Conservation (phyloP, 495 filamentous ascomycete genomes). For the Hypoxylon subgilvum region DNA sequence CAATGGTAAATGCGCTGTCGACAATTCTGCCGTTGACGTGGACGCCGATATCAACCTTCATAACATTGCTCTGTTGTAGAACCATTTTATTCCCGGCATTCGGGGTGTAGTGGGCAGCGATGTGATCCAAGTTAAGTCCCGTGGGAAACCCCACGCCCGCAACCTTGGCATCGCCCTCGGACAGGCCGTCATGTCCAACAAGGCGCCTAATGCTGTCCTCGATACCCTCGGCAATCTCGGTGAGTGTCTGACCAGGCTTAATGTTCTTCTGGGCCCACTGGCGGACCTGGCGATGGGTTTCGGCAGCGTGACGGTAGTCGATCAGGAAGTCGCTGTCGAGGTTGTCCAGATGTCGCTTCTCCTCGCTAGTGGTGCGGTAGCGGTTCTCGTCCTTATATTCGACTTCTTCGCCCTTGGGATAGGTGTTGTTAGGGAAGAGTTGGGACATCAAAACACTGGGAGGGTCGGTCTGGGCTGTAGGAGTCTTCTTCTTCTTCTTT, state of each 20-base stretch:
- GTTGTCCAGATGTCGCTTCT: constrained; percentile 84
- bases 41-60: constrained; percentile 93
- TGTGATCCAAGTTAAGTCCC: constrained; percentile 84
- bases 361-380: constrained; percentile 83
- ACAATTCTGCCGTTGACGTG: constrained; percentile 91
- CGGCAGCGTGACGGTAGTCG: constrained; percentile 86
- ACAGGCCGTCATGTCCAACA: constrained; percentile 76
- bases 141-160: constrained; percentile 91
- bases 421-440: constrained; percentile 75
- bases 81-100: constrained; percentile 90
- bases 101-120: constrained; percentile 87
- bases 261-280: constrained; percentile 80
- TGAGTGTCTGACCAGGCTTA: constrained; percentile 81
- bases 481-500: constrained; percentile 77
- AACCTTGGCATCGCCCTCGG: constrained; percentile 76
- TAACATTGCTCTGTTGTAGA: constrained; percentile 79
- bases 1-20: constrained; percentile 90
- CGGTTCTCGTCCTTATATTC: constrained; percentile 78
- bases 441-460: constrained; percentile 76
- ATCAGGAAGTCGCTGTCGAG: constrained; percentile 82
- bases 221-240: constrained; percentile 82
- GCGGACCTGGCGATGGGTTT: constrained; percentile 87
- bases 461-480: constrained; percentile 76
- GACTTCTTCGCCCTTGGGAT: constrained; percentile 81
- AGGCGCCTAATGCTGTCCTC: constrained; percentile 83